Conservation (phyloP, 306 rosid species). For the Cyclanthera cordifolia region DNA sequence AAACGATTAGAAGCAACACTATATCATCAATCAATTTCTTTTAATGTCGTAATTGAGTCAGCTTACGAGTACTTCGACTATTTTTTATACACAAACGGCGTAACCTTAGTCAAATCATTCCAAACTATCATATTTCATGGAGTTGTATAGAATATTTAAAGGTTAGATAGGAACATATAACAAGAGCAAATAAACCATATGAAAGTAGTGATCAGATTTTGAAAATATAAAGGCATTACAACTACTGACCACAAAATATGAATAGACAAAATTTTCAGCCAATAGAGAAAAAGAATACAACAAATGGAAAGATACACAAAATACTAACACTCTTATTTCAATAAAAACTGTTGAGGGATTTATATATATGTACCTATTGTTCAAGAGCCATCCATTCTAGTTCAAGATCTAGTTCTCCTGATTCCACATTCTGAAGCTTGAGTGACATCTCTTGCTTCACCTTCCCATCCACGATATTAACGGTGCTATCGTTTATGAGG, state of each 20-base stretch:
- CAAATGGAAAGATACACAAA: too few species aligned
- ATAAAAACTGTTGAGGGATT: not conserved
- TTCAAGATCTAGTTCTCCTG: slow-evolving; percentile 70
- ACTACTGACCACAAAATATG: too few species aligned
- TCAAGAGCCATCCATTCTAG: slow-evolving; percentile 95
- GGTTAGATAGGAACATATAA: slow-evolving; percentile 6
- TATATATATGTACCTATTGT: slow-evolving; percentile 39
- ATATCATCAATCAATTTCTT: too few species aligned
- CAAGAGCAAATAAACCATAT: not conserved
- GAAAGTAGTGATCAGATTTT: not conserved
- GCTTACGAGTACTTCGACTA: too few species aligned
- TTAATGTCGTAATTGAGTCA: too few species aligned
- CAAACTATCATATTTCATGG: not conserved
- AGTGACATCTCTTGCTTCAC: slow-evolving; percentile 55
- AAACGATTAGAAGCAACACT: not conserved
- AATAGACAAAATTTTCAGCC: too few species aligned
- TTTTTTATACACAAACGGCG: too few species aligned
- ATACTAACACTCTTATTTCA: not conserved
- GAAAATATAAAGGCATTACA: too few species aligned
- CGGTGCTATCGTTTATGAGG: slow-evolving; percentile 60
- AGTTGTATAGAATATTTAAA: not conserved
- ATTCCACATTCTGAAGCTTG: slow-evolving; percentile 92
- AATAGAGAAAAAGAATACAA: too few species aligned
- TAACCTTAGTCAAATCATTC: too few species aligned
- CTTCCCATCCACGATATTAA: slow-evolving; percentile 62